Percentiles rank a stretch among this genome's conserved stretches.
Conservation (phyloP, 768 basidiomycete genomes). For the Russula abietina region DNA sequence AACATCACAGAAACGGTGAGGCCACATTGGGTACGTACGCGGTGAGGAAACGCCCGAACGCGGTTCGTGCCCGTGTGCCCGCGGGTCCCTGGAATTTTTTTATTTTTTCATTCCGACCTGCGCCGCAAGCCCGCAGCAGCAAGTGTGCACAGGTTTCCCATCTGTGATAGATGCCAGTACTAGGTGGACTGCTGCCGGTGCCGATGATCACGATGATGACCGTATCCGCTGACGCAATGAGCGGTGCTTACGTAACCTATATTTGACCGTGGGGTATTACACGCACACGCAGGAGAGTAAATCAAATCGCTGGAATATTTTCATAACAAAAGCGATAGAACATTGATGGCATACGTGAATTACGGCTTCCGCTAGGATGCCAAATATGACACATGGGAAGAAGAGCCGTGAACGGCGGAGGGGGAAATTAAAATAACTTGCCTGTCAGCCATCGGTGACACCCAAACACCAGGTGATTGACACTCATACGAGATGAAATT, state of each 20-base stretch:
- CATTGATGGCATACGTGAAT: not conserved
- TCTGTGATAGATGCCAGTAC: not conserved
- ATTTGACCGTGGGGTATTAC: not conserved
- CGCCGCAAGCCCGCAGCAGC: not conserved
- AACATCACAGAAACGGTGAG: too few relatives aligned
- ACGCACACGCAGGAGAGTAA: not conserved
- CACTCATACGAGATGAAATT: not conserved
- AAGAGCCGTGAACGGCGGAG: not conserved
- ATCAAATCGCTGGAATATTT: not conserved
- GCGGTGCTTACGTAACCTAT: not conserved
- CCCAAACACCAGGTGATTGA: not conserved
- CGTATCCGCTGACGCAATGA: not conserved
- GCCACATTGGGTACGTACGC: too few relatives aligned
- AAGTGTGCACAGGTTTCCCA: not conserved
- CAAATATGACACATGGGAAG: too few relatives aligned
- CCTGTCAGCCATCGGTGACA: not conserved
- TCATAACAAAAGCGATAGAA: not conserved
- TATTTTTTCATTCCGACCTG: not conserved
- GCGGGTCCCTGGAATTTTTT: too few relatives aligned
- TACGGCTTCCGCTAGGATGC: not conserved
- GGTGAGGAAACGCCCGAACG: too few relatives aligned
- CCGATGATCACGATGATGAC: not conserved
- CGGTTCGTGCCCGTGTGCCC: too few relatives aligned
- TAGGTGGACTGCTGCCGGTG: too few relatives aligned
- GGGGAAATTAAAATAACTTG: too few relatives aligned